Evolutionary conservation across 345 rosid genomes (phyloP), one percentile per base, ranked within the genome.

Genomic region (Erucastrum elatum): DNA sequence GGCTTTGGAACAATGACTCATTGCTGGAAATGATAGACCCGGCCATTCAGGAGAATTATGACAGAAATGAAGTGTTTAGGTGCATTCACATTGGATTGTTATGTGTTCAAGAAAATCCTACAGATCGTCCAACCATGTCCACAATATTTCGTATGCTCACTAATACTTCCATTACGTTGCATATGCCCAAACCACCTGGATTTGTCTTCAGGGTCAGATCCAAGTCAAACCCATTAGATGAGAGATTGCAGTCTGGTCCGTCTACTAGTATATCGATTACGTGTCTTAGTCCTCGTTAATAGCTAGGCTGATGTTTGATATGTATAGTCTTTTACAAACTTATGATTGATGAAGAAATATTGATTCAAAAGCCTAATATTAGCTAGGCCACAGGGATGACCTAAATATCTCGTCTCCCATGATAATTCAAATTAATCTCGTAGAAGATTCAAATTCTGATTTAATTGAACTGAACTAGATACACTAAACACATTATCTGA

Each of bases 71-170:
- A 60, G 80, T 61, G n/a, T 8, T 61, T 31, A 68, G 80, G 62
- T 76, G 80, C 53, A 68, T 76, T 1, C 64, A 68, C 34, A 62
- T 76, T 0, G 75, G 64, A 30, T 49, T 76, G 13, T 33, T 76
- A 46, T 76, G 80, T 3, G 80, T 69, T 46, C 80, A 76, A 76
- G 62, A 69, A 44, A 62, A 76, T 33, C 75, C 69, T 44, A 26
- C 21, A 6, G 68, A 61, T 33, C 80, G 74, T 61, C 80, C 74
- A 69, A 68, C 30, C 37, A 68, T 76, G 80, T 60, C 74, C 3
- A 69, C 61, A 12, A 0, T 77, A 0, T 70, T 69, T 44, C 68
- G n/a, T 0, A 60, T 76, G 68, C 69, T 76, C 53, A 68, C 69
- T 30, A 68, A 60, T 17, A 25, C 16, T 13, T 59, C 35, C 1